These are phyloP conservation scores for Secale cereale DNA, from an alignment of 176 grass and related monocot genomes.

Conservation along the genomic window DNA sequence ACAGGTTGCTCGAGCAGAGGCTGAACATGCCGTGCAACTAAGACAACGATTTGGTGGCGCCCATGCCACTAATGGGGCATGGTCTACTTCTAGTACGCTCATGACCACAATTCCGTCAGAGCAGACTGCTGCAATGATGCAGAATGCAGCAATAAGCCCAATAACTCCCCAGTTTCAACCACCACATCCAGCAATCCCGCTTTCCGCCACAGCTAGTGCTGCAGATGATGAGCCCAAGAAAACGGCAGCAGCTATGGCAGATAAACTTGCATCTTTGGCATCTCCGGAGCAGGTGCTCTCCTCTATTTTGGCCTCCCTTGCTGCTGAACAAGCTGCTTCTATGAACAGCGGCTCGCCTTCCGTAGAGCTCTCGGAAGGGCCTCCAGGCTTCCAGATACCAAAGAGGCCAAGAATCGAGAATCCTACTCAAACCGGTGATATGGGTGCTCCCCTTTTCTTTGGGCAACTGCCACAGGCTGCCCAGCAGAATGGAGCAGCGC, in stretches of 20 bases:
- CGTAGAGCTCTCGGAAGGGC: conserved; percentile 33
- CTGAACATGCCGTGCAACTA: conserved; percentile 33
- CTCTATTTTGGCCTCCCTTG: conserved; percentile 69
- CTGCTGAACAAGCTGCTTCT: conserved; percentile 70
- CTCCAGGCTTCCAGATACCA: conserved; percentile 54
- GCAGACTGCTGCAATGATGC: conserved; percentile 33
- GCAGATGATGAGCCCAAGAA: conserved; percentile 72
- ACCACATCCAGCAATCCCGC: conserved; percentile 37
- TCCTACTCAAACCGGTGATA: conserved; percentile 20
- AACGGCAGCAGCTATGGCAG: conserved; percentile 83
- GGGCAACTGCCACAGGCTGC: conserved; percentile 35
- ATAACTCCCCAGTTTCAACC: conserved; percentile 36
- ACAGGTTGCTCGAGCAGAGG: conserved; percentile 50
- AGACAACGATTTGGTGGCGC: conserved; percentile 30
- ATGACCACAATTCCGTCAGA: conserved; percentile 40
- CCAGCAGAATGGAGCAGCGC: conserved; percentile 41
- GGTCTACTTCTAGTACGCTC: conserved; percentile 22
- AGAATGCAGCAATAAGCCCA: conserved; percentile 12
- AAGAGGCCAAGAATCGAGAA: conserved; percentile 82
- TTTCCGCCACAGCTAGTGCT: conserved; percentile 20
- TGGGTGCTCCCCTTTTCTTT: conserved; percentile 41
- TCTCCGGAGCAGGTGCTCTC: conserved; percentile 63
- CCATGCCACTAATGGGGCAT: not conserved
- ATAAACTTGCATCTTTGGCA: conserved; percentile 80
- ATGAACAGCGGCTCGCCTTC: conserved; percentile 23